phyloP scores from a whole-genome alignment of 345 rosid species.

The Garcia nutans region DNA sequence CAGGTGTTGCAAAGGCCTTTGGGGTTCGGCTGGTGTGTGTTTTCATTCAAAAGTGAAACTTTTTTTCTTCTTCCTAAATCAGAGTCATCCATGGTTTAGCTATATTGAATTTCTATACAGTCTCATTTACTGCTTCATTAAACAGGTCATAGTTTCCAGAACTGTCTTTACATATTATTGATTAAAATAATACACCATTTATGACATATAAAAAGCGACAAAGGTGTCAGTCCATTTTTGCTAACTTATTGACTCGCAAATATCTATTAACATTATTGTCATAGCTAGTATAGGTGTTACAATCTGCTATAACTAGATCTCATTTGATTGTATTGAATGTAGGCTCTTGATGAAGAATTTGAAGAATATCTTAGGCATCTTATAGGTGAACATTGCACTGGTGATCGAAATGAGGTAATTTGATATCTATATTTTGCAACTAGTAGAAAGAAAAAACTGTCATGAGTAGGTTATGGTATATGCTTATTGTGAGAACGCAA shows the following conservation, averaged over 20 bases:
- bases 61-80: background rate
- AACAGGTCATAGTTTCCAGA: background rate
- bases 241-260: background rate
- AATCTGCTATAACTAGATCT: conserved; percentile 9
- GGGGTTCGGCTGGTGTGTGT: conserved; percentile 87
- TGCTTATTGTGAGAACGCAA: background rate
- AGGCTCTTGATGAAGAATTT: conserved; percentile 99
- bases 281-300: background rate
- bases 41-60: background rate
- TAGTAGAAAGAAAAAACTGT: background rate
- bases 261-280: background rate
- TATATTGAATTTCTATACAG: conserved; percentile 1
- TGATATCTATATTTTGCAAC: conserved; percentile 10
- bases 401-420: conserved; percentile 88
- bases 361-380: conserved; percentile 88
- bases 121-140: background rate
- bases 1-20: conserved; percentile 97
- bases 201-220: background rate
- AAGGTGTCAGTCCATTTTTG: background rate
- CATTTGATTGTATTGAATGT: conserved; percentile 19
- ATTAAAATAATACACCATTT: background rate
- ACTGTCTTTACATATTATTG: background rate
- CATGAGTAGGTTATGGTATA: no score
- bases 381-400: conserved; percentile 71
- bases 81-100: background rate